Evolutionary conservation across 2,329 filamentous ascomycete genomes (phyloP), one percentile per base, ranked within the genome.

Genomic region (Helotiales sp.): DNA sequence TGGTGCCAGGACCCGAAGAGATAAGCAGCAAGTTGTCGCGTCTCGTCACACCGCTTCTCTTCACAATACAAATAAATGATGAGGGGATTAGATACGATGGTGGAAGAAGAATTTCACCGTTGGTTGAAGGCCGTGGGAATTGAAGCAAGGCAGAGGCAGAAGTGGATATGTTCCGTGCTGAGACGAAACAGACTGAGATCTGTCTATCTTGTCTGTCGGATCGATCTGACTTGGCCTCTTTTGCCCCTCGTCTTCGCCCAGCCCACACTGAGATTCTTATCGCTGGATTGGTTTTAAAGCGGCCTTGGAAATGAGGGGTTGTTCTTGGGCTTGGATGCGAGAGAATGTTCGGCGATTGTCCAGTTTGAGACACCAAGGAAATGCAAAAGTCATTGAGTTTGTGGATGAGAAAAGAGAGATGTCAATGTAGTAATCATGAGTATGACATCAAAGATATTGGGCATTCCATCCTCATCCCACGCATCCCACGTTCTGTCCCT

Each of bases 11-110:
- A 24, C 40, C 34, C 37, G 55, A 43, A n/a, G 34, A 26, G 37
- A 45, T 49, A 47, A 61, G 52, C 26, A 55, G 52, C 28, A 57
- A n/a, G 32, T 17, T 62, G 43, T 43, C 47, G 60, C 54, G 47
- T 62, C 60, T 50, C 45, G 49, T 63, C 61, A 63, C 61, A 63
- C 61, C 47, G 61, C 49, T 55, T 43, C 10, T 28, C 32, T 40
- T n/a, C 26, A 34, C 20, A 26, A 8, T 28, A 37, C 28, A 22
- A 40, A 17, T 45, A 45, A 15, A 28, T 55, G 11, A 34, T 34
- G 6, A 34, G 30, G 11, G 6, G 30, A 34, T 10, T 40, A 40
- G 6, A 40, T 3, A n/a, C n/a, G n/a, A n/a, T n/a, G n/a, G n/a
- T n/a, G n/a, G n/a, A n/a, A n/a, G n/a, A n/a, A n/a, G n/a, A n/a